These are phyloP conservation scores for Hypomyces perniciosus DNA, from an alignment of 2,329 filamentous ascomycete genomes.

Conservation along the genomic window DNA sequence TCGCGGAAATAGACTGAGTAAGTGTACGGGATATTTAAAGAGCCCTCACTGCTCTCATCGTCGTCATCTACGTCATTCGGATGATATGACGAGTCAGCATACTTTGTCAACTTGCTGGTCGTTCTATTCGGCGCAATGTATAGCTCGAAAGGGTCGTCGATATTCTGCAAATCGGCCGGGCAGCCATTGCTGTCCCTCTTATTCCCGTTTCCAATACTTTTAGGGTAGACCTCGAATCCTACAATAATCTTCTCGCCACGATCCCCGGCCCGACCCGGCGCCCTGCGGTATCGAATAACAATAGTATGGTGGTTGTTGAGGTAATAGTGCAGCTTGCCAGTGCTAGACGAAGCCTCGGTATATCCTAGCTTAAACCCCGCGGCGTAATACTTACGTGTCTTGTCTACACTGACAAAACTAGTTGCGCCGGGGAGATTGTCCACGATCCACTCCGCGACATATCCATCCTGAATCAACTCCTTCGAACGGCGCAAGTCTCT, in stretches of 20 bases:
- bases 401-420: conserved; percentile 81
- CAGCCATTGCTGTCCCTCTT: conserved; percentile 60
- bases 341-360: conserved; percentile 56
- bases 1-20: conserved; percentile 90
- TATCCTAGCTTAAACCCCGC: conserved; percentile 86
- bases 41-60: conserved; percentile 57
- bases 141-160: conserved; percentile 62
- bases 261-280: conserved; percentile 61
- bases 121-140: conserved; percentile 60
- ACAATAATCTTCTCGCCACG: conserved; percentile 74
- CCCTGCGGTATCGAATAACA: conserved; percentile 70
- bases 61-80: conserved; percentile 39
- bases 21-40: conserved; percentile 70
- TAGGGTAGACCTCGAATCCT: conserved; percentile 85
- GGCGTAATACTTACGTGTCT: conserved; percentile 79
- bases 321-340: conserved; percentile 60
- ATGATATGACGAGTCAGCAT: conserved; percentile 54
- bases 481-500: conserved; percentile 61
- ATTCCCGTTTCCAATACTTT: conserved; percentile 62
- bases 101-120: conserved; percentile 38
- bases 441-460: conserved; percentile 89
- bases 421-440: conserved; percentile 87
- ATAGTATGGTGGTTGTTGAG: conserved; percentile 87
- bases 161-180: conserved; percentile 58
- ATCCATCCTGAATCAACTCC: conserved; percentile 69